Evolutionary conservation across 1,139 yeast species (phyloP).

Genomic region (Taphrina flavorubra): DNA sequence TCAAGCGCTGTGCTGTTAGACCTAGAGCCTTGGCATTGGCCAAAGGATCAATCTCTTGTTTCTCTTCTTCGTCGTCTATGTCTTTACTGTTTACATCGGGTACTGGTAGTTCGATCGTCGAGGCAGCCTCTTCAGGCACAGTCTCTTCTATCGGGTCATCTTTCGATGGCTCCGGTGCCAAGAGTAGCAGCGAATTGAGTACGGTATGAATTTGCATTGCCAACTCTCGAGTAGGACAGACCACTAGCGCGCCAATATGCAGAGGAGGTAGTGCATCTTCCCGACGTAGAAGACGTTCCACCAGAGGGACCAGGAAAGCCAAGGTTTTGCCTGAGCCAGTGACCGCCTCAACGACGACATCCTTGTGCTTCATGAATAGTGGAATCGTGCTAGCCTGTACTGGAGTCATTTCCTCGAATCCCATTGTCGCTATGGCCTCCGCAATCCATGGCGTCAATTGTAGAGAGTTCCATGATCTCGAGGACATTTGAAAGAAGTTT

Average conservation of each 20-base stretch:
- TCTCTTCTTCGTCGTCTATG: slow-evolving; percentile 48
- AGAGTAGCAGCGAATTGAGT: slow-evolving; percentile 63
- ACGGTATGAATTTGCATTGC: slow-evolving; percentile 82
- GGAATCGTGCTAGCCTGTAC: slow-evolving; percentile 97
- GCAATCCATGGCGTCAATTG: slow-evolving; percentile 19
- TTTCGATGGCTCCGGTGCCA: slow-evolving; percentile 47
- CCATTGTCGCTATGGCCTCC: slow-evolving; percentile 74
- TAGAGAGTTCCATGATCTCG: slow-evolving; percentile 15
- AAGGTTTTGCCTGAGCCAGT: slow-evolving; percentile 97
- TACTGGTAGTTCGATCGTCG: background rate
- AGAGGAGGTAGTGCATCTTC: slow-evolving; percentile 54
- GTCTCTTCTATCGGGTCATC: slow-evolving; percentile 65
- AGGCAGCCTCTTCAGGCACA: slow-evolving; percentile 74
- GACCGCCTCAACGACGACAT: slow-evolving; percentile 94
- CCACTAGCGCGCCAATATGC: slow-evolving; percentile 70
- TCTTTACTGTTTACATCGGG: background rate
- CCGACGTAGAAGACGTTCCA: slow-evolving; percentile 57
- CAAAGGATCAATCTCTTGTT: slow-evolving; percentile 14
- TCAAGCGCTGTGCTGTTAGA: slow-evolving; percentile 70
- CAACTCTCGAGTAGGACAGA: slow-evolving; percentile 91
- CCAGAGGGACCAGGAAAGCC: slow-evolving; percentile 80
- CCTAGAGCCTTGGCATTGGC: slow-evolving; percentile 6
- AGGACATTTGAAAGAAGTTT: slow-evolving; percentile 1
- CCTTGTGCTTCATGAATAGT: slow-evolving; percentile 81
- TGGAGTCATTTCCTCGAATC: slow-evolving; percentile 88